phyloP scores from a whole-genome alignment of 768 basidiomycete species.

The Lactarius trivialis region DNA sequence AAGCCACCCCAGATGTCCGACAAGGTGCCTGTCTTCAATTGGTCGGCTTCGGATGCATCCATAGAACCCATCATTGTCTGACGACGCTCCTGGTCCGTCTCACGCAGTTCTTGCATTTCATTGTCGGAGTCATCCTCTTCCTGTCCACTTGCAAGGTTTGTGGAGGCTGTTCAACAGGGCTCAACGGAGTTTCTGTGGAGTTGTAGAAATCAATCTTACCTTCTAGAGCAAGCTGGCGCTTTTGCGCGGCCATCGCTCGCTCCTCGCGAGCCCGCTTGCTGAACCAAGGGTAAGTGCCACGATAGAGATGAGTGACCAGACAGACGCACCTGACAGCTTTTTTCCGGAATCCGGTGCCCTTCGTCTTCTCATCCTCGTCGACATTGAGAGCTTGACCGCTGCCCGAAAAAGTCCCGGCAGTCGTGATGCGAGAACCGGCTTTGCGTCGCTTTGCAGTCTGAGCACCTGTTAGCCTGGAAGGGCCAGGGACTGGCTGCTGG shows the following conservation, averaged over 20 bases:
- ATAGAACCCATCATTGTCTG: slow-evolving; percentile 44
- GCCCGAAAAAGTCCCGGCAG: slow-evolving; percentile 53
- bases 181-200: neutral
- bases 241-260: slow-evolving; percentile 68
- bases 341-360: slow-evolving; percentile 64
- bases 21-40: slow-evolving; percentile 37
- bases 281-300: slow-evolving; percentile 7
- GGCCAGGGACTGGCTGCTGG: slow-evolving; percentile 37
- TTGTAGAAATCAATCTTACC: slow-evolving; percentile 24
- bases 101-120: slow-evolving; percentile 24
- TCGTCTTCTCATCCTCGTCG: slow-evolving; percentile 34
- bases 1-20: slow-evolving; percentile 48
- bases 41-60: slow-evolving; percentile 37
- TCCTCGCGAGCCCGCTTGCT: slow-evolving; percentile 80
- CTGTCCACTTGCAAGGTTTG: neutral
- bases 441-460: slow-evolving; percentile 66
- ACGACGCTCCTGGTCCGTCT: slow-evolving; percentile 46
- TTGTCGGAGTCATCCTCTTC: slow-evolving; percentile 9
- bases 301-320: neutral
- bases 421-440: slow-evolving; percentile 60
- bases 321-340: slow-evolving; percentile 52
- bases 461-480: slow-evolving; percentile 51
- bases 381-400: slow-evolving; percentile 45
- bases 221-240: slow-evolving; percentile 42
- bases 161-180: neutral